Percentiles rank a stretch among this genome's conserved stretches.
Conservation (phyloP, 2,329 filamentous ascomycete species). For the Pseudopithomyces maydicus region DNA sequence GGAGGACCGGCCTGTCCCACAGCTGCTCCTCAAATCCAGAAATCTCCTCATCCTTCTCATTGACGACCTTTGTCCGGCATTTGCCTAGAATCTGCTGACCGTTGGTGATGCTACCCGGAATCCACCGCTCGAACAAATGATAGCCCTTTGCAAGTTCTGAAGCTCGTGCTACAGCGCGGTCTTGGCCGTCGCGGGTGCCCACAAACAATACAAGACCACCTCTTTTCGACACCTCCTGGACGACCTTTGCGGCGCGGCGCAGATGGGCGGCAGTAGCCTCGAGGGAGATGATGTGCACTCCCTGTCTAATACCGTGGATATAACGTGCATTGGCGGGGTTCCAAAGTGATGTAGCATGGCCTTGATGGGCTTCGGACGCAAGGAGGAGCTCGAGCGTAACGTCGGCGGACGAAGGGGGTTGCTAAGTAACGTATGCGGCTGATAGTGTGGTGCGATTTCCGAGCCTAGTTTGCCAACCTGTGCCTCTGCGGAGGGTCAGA, state of each 20-base stretch:
- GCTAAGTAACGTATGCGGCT: slow-evolving; percentile 67
- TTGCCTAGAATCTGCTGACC: slow-evolving; percentile 82
- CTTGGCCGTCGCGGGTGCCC: slow-evolving; percentile 82
- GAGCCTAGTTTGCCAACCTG: slow-evolving; percentile 46
- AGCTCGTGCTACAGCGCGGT: slow-evolving; percentile 78
- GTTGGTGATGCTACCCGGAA: slow-evolving; percentile 89
- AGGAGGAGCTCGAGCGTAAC: slow-evolving; percentile 86
- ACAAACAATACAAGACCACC: slow-evolving; percentile 91
- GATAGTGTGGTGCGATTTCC: slow-evolving; percentile 59
- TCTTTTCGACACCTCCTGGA: slow-evolving; percentile 80
- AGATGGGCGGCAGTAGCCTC: slow-evolving; percentile 88
- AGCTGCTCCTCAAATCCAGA: slow-evolving; percentile 70
- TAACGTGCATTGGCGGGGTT: slow-evolving; percentile 93
- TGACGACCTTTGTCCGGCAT: slow-evolving; percentile 74
- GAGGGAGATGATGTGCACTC: slow-evolving; percentile 90
- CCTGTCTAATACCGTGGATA: slow-evolving; percentile 87
- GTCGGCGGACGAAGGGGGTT: slow-evolving; percentile 79
- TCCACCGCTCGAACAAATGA: slow-evolving; percentile 93
- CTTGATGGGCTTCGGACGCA: slow-evolving; percentile 61
- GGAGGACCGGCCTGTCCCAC: slow-evolving; percentile 66
- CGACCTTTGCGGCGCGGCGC: slow-evolving; percentile 89
- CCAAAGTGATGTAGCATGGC: slow-evolving; percentile 89
- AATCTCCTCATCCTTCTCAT: slow-evolving; percentile 71
- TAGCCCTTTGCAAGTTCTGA: slow-evolving; percentile 78
- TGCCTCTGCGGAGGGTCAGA: slow-evolving; percentile 34